Evolutionary conservation across 2,329 filamentous ascomycete species (phyloP).

Genomic region (Alternaria viburni): DNA sequence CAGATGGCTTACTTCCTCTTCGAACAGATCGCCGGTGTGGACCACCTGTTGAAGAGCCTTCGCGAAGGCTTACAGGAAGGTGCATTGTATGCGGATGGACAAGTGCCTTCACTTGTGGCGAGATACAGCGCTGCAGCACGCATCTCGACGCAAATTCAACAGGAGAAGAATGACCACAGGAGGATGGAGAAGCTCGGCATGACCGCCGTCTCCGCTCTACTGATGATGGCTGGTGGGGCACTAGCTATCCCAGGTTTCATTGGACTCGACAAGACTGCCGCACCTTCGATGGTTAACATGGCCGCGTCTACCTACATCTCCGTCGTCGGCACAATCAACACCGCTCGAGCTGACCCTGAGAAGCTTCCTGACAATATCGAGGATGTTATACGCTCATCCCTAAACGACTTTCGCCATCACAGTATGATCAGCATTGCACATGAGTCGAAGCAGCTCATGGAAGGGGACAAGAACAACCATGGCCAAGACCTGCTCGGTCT

Average conservation of each 20-base stretch:
- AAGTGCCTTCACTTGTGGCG: background rate
- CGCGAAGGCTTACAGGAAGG: background rate
- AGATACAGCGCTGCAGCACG: background rate
- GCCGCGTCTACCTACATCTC: background rate
- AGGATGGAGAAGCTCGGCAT: background rate
- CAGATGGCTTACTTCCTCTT: slow-evolving; percentile 11
- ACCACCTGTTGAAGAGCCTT: background rate
- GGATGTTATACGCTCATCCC: background rate
- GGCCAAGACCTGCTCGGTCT: background rate
- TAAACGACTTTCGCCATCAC: background rate
- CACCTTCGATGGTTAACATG: background rate
- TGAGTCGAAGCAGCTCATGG: background rate
- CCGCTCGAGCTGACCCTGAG: background rate
- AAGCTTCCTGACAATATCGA: background rate
- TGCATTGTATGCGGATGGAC: background rate
- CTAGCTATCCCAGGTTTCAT: background rate
- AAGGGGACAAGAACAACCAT: background rate
- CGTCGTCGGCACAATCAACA: background rate
- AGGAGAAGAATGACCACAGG: background rate
- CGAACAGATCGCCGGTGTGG: slow-evolving; percentile 3
- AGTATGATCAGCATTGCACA: background rate
- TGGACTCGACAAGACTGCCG: background rate
- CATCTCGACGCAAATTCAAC: background rate
- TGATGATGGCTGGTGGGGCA: background rate
- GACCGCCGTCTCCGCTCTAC: background rate